Conservation (phyloP, 352 stramenopile genomes). For the Phytophthora melonis region DNA sequence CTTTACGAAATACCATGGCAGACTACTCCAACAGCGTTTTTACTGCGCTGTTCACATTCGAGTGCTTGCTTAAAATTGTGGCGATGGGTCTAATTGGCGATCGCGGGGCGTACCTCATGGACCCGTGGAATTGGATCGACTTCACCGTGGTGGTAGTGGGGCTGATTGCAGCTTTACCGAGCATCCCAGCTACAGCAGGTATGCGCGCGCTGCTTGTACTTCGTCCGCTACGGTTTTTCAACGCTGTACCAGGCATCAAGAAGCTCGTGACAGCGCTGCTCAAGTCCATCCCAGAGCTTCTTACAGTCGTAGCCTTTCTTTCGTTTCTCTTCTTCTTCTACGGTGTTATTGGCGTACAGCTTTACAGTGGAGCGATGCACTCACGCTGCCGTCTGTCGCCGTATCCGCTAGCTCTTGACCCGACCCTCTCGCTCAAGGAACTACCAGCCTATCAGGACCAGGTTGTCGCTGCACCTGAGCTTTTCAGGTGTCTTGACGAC, state of each 20-base stretch:
- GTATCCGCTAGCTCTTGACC: conserved; percentile 61
- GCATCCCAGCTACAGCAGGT: conserved; percentile 51
- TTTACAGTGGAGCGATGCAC: conserved; percentile 81
- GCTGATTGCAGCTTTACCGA: conserved; percentile 53
- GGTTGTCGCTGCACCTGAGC: conserved; percentile 25
- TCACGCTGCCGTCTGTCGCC: conserved; percentile 75
- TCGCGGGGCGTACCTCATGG: conserved; percentile 73
- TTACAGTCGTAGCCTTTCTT: conserved; percentile 84
- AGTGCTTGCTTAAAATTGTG: conserved; percentile 90
- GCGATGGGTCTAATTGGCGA: conserved; percentile 80
- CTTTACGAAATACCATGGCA: conserved; percentile 58
- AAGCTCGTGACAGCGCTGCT: conserved; percentile 78
- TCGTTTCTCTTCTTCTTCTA: conserved; percentile 90
- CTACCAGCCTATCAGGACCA: conserved; percentile 43
- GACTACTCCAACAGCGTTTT: conserved; percentile 60
- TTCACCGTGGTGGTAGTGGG: conserved; percentile 88
- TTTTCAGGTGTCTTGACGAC: conserved; percentile 19
- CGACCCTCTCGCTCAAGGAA: conserved; percentile 36
- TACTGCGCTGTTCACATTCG: conserved; percentile 80
- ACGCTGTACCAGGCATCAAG: conserved; percentile 56
- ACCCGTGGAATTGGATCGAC: conserved; percentile 92
- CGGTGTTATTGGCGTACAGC: conserved; percentile 82
- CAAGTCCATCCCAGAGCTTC: conserved; percentile 75
- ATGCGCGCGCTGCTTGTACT: conserved; percentile 52
- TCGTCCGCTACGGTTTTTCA: conserved; percentile 56